Evolutionary conservation across 805 yeast genomes (phyloP).

Genomic region (Lipomyces oligophaga): DNA sequence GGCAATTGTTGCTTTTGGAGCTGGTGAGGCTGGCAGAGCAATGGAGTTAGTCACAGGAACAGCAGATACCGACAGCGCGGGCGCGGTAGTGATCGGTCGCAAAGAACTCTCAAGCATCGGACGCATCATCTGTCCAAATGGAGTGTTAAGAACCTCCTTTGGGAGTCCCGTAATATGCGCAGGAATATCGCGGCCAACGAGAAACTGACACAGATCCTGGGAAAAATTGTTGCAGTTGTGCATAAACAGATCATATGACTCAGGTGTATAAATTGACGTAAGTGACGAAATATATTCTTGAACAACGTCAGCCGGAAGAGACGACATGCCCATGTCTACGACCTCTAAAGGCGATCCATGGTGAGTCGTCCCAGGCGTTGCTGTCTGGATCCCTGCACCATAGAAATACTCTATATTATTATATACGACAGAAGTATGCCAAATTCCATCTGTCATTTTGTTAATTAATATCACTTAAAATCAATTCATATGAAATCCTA

Average conservation of each 20-base stretch:
- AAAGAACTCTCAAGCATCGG: slow-evolving; percentile 36
- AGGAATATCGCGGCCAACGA: slow-evolving; percentile 56
- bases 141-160: slow-evolving; percentile 47
- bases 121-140: slow-evolving; percentile 49
- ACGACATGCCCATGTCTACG: slow-evolving; percentile 52
- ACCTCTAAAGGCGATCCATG: slow-evolving; percentile 57
- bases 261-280: slow-evolving; percentile 45
- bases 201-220: slow-evolving; percentile 53
- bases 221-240: slow-evolving; percentile 70
- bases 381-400: slow-evolving; percentile 53
- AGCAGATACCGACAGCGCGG: background rate
- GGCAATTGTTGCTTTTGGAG: background rate
- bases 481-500: background rate
- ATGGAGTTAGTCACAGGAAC: background rate
- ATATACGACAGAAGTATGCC: slow-evolving; percentile 59
- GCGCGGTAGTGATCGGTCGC: slow-evolving; percentile 32
- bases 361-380: slow-evolving; percentile 52
- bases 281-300: slow-evolving; percentile 53
- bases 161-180: slow-evolving; percentile 52
- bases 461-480: background rate
- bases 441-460: slow-evolving; percentile 53
- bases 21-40: background rate
- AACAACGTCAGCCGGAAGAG: slow-evolving; percentile 49
- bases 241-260: slow-evolving; percentile 52
- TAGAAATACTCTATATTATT: slow-evolving; percentile 55